These are phyloP conservation scores for Oryza glaberrima DNA, from an alignment of 176 grass and related monocot species.

Conservation along the genomic window DNA sequence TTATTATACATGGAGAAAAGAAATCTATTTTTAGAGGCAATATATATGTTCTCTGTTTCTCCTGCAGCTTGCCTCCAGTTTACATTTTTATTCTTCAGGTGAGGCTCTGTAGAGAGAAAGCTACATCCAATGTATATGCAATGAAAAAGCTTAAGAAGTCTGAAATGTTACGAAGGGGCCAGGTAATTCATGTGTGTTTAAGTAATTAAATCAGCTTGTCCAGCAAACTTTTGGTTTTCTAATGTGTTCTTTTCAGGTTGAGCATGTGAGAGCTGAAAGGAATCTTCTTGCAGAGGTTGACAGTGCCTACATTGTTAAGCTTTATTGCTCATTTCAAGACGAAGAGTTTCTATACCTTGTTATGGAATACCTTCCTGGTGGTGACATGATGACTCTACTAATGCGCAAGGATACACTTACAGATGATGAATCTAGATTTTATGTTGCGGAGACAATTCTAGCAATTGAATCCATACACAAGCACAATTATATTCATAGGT, in stretches of 20 bases:
- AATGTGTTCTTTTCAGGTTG: constrained; percentile 57
- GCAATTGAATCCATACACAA: constrained; percentile 90
- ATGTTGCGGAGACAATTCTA: constrained; percentile 76
- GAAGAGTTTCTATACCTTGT: constrained; percentile 71
- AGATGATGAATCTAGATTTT: constrained; percentile 74
- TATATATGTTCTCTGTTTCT: constrained; percentile 13
- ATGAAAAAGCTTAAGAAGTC: constrained; percentile 91
- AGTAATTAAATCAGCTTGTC: neutral
- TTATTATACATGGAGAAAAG: constrained; percentile 1
- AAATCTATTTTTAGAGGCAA: constrained; percentile 6
- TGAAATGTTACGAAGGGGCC: constrained; percentile 84
- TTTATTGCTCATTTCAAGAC: constrained; percentile 88
- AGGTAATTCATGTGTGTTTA: constrained; percentile 51
- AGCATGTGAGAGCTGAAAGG: constrained; percentile 77
- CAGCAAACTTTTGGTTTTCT: constrained; percentile 11
- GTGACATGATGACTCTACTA: constrained; percentile 85
- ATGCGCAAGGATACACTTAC: constrained; percentile 82
- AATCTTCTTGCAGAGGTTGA: constrained; percentile 83
- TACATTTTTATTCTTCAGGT: constrained; percentile 56
- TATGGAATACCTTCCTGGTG: constrained; percentile 88
- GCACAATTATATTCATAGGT: constrained; percentile 81
- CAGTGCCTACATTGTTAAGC: constrained; percentile 77
- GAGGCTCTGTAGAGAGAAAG: constrained; percentile 76
- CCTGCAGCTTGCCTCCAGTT: constrained; percentile 20
- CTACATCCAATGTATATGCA: constrained; percentile 69